These are phyloP conservation scores for Thermothelomyces thermophilus DNA, from an alignment of 2,329 filamentous ascomycete species.

Conservation along the genomic window DNA sequence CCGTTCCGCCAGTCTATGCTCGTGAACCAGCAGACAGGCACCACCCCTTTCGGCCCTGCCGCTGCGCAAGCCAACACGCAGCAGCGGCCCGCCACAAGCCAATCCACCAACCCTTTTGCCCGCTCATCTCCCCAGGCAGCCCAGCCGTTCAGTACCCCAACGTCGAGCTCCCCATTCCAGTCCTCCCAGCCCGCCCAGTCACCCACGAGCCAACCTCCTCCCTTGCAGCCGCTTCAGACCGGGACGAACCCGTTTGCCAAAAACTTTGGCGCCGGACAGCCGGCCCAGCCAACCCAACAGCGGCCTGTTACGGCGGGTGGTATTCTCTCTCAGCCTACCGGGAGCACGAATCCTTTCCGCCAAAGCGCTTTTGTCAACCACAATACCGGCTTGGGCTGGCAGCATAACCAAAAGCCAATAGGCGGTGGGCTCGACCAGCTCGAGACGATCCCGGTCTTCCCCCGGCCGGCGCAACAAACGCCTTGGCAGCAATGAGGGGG, in stretches of 20 bases:
- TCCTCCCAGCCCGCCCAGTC: conserved; percentile 32
- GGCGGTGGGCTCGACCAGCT: conserved; percentile 76
- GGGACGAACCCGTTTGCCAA: conserved; percentile 56
- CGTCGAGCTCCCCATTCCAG: conserved; percentile 39
- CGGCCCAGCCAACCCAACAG: conserved; percentile 36
- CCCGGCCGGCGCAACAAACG: conserved; percentile 61
- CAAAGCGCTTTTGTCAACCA: conserved; percentile 88
- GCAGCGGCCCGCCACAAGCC: conserved; percentile 40
- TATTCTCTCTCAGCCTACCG: conserved; percentile 70
- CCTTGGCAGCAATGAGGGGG: conserved; percentile 47
- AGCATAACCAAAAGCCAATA: conserved; percentile 68
- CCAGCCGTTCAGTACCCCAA: conserved; percentile 33
- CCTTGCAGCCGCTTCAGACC: conserved; percentile 44
- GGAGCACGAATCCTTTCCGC: conserved; percentile 89
- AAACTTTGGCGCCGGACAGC: conserved; percentile 33
- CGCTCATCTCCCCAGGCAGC: conserved; percentile 48
- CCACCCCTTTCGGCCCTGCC: conserved; percentile 16
- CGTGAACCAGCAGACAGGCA: conserved; percentile 43
- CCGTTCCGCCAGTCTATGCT: conserved; percentile 93
- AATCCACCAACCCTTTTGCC: conserved; percentile 84
- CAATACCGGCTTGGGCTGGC: conserved; percentile 81
- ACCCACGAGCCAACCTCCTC: conserved; percentile 30
- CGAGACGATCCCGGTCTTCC: conserved; percentile 77
- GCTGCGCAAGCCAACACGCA: conserved; percentile 9
- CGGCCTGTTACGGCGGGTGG: conserved; percentile 41